Conservation (phyloP, 164 flowering plant species). For the Litsea cubeba region DNA sequence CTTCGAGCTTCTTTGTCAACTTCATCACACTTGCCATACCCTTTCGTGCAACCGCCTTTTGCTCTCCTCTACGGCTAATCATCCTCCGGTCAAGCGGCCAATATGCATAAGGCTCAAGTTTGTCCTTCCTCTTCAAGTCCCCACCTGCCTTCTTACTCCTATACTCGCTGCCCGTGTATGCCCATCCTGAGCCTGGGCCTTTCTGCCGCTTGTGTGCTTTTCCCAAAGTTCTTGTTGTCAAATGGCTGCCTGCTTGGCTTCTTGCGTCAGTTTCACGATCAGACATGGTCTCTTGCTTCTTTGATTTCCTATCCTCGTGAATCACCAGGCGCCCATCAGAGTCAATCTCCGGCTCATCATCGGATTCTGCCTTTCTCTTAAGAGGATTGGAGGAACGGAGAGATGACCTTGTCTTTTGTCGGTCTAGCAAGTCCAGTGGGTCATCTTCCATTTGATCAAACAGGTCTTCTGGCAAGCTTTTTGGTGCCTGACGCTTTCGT, state of each 20-base stretch:
- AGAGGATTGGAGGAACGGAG: constrained; percentile 45
- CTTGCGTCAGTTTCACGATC: constrained; percentile 43
- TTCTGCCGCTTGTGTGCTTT: constrained; percentile 53
- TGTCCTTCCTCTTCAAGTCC: constrained; percentile 84
- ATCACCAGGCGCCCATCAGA: constrained; percentile 82
- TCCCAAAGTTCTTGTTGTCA: constrained; percentile 29
- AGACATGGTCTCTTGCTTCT: constrained; percentile 24
- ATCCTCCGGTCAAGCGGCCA: constrained; percentile 99
- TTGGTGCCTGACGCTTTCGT: constrained; percentile 35
- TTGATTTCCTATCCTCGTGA: constrained; percentile 42
- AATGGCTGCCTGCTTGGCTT: constrained; percentile 42
- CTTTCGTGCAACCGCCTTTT: constrained; percentile 72
- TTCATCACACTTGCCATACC: constrained; percentile 92
- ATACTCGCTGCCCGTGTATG: constrained; percentile 82
- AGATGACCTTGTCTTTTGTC: constrained; percentile 61
- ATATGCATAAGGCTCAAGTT: constrained; percentile 96
- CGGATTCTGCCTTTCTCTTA: constrained; percentile 55
- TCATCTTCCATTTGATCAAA: constrained; percentile 70
- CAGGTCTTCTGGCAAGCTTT: constrained; percentile 67
- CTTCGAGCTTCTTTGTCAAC: constrained; percentile 77
- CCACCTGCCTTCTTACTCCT: constrained; percentile 90
- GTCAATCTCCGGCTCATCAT: constrained; percentile 76
- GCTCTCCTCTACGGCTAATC: constrained; percentile 94
- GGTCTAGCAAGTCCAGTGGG: constrained; percentile 92
- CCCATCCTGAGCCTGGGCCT: constrained; percentile 74